Evolutionary conservation across 371 early-diverging fungal species (phyloP), one percentile per base, ranked within the genome.

Genomic region (Blakeslea trispora): DNA sequence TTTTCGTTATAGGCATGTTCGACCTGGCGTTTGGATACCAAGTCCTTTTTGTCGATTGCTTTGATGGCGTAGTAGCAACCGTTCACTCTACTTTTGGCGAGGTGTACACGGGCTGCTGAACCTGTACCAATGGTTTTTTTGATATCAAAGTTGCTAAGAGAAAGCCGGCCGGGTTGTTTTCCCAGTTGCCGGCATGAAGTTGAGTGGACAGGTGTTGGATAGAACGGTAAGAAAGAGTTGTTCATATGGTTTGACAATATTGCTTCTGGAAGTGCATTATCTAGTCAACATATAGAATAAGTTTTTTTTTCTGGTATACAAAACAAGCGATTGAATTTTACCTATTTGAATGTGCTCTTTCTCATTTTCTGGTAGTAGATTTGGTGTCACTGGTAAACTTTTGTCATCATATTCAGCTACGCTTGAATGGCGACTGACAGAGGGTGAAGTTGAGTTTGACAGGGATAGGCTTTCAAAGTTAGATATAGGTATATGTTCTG

Each of bases 31-130:
- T 93, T 91, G 21, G 89, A 82, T 45, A 94, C 86, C 89, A 95
- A 91, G 51, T 94, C 92, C 15, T 85, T 82, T 62, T 94, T 95
- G 51, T 87, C 86, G 18, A 95, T 65, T 13, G 92, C 82, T 66
- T 95, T 95, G 66, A 95, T 90, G 7, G 96, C 96, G 65, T 87
- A 92, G 75, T 81, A 90, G 50, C 83, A 79, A 32, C 76, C 77
- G 32, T 82, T 87, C 24, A 58, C 63, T 52, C 79, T 79, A 35
- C 80, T 79, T 23, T 74, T 79, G 15, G 88, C 91, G 17, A 96
- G 77, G 71, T 88, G 91, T 28, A 97, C 98, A 15, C 94, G 87
- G 5, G 96, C 97, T 77, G 95, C 95, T 5, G 95, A 91, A 15
- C 98, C 98, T 0, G 94, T 93, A 14, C 98, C 97, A 31, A 97